Base-by-base conservation (phyloP, 495 filamentous ascomycete genomes). In the Aspergillus asperescens region DNA sequence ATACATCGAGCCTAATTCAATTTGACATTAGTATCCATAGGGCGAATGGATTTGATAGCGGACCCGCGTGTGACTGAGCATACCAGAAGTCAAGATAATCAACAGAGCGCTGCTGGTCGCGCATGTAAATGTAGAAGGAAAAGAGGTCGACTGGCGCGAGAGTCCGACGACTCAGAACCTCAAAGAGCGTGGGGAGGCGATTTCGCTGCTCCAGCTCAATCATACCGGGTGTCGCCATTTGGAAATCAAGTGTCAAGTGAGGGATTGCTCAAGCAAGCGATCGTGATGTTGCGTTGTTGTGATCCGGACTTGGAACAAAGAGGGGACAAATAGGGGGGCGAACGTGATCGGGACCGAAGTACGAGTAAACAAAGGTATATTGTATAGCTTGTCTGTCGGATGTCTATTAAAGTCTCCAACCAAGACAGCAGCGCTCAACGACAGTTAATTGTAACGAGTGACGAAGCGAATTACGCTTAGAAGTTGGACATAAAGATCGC, bases 81-180 rank as follows among this genome's bases (percentile, higher is more conserved):
- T 75, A 98, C 93, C 94, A 99, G 69, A 99, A 99, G 67, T 99
- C 93, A 12, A 99, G 76, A 60, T 97, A 97, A 62, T 99, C 93
- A 7, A 99, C 90, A 4, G 92, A 95, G 65, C 92, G 82, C 65
- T 97, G 91, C 71, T 96, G 90, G 67, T 99, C 94, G 50, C 93
- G 81, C 93, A 99, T 99, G 71, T 95, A 99, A 61, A 99, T 97
- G 76, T 97, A 97, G 77, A 97, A 97, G 2, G 91, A 95, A 74
- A 93, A 97, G 9, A 99, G 80, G 66, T 97, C 94, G 31, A 97
- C 92, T 0, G 93, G 93, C 38, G 94, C 84, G 16, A 91, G 77
- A 2, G 93, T 99, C 38, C 88, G 81, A 46, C 94, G 82, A 60
- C 89, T 94, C 31, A 99, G 77, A 31, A 97, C 93, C 66, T 99